phyloP scores from a whole-genome alignment of 164 flowering plant species.

The Nymphaea colorata region DNA sequence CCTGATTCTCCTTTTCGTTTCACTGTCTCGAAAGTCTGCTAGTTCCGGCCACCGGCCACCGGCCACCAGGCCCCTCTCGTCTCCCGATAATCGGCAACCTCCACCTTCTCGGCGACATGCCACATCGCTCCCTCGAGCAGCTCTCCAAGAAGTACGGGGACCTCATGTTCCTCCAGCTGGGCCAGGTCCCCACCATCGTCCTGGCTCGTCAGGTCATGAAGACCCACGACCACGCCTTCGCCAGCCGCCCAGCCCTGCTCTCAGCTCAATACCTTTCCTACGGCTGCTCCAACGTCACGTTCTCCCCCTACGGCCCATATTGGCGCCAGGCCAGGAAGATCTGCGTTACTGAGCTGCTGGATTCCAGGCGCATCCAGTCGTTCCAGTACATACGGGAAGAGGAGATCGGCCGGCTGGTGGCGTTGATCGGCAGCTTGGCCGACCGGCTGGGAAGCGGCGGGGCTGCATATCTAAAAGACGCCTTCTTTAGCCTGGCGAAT shows the following conservation, averaged over 20 bases:
- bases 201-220: not conserved
- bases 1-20: not conserved
- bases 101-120: not conserved
- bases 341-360: not conserved
- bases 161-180: not conserved
- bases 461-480: not conserved
- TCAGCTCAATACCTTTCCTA: not conserved
- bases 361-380: conserved; percentile 1
- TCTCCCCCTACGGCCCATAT: not conserved
- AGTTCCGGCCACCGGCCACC: not conserved
- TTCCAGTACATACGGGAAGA: conserved; percentile 2
- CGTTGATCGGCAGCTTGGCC: not conserved
- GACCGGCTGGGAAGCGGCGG: not conserved
- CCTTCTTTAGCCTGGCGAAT: not conserved
- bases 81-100: conserved; percentile 1
- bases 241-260: not conserved
- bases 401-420: not conserved
- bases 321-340: not conserved
- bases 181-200: not conserved
- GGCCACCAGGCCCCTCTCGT: not conserved
- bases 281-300: not conserved
- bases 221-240: not conserved
- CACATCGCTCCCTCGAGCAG: not conserved
- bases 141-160: not conserved
- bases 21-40: not conserved